phyloP scores from a whole-genome alignment of 768 basidiomycete genomes.

The Tephrocybe sp. region DNA sequence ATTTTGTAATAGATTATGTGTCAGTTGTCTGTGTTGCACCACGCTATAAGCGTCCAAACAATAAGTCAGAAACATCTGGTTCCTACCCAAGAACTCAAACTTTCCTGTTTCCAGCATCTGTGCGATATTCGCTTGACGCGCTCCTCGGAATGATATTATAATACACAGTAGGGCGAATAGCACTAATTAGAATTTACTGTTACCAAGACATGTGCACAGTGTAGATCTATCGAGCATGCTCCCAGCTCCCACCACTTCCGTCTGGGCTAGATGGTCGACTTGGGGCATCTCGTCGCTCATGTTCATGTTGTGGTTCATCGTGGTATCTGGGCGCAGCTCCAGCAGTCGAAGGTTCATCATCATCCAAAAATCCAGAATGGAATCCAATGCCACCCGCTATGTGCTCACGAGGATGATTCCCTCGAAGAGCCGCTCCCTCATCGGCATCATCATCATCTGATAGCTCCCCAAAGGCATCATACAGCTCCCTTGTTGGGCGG shows the following conservation, averaged over 20 bases:
- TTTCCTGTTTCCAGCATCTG: too few species aligned
- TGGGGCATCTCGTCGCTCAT: constrained; percentile 13
- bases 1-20: not conserved
- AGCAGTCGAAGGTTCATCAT: constrained; percentile 54
- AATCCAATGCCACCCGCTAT: constrained; percentile 47
- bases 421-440: constrained; percentile 65
- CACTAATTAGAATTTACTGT: not conserved
- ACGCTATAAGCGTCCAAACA: too few species aligned
- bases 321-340: constrained; percentile 35
- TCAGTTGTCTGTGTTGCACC: too few species aligned
- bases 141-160: too few species aligned
- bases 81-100: too few species aligned
- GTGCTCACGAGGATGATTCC: constrained; percentile 31
- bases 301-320: constrained; percentile 51
- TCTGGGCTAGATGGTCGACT: constrained; percentile 32
- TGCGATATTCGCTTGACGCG: too few species aligned
- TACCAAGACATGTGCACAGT: not conserved
- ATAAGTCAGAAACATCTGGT: too few species aligned
- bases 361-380: constrained; percentile 82
- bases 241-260: constrained; percentile 70
- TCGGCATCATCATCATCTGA: constrained; percentile 79
- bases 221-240: constrained; percentile 47
- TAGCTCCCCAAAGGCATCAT: constrained; percentile 93
- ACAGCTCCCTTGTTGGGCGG: constrained; percentile 80
- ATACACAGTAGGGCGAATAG: not conserved